These are phyloP conservation scores for Tuber microsphaerosporum DNA, from an alignment of 495 filamentous ascomycete genomes.

Conservation along the genomic window DNA sequence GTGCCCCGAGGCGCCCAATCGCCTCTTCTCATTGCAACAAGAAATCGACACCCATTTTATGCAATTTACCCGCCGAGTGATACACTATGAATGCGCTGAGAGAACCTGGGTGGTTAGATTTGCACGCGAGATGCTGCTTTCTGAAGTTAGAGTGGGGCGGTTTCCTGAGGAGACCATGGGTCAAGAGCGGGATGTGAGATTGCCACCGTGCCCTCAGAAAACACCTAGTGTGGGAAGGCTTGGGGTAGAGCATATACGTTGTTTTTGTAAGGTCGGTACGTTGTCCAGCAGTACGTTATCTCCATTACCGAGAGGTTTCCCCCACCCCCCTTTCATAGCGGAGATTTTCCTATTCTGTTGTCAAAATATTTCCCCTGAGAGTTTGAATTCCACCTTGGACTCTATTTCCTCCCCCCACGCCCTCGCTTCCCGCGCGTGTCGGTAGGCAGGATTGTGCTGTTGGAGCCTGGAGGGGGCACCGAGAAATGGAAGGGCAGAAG, in stretches of 20 bases:
- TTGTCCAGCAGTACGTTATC: background rate
- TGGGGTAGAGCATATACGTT: background rate
- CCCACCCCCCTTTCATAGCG: background rate
- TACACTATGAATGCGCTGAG: background rate
- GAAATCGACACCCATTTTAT: background rate
- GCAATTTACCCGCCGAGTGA: background rate
- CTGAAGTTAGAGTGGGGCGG: background rate
- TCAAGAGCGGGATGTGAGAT: background rate
- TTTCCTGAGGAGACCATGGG: no score
- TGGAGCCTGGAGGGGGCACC: no score
- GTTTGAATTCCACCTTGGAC: background rate
- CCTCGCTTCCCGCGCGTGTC: background rate
- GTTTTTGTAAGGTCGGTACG: background rate
- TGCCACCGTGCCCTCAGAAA: background rate
- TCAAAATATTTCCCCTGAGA: background rate
- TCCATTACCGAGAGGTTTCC: background rate
- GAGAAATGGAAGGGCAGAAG: no score
- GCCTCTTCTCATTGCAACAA: background rate
- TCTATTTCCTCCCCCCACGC: background rate
- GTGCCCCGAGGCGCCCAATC: background rate
- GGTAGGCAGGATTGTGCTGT: background rate
- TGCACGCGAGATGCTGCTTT: background rate
- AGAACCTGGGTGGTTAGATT: background rate
- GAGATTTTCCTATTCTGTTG: background rate
- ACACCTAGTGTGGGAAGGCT: background rate